Evolutionary conservation across 2,329 filamentous ascomycete genomes (phyloP).

Genomic region (Ceratocystis lukuohia): DNA sequence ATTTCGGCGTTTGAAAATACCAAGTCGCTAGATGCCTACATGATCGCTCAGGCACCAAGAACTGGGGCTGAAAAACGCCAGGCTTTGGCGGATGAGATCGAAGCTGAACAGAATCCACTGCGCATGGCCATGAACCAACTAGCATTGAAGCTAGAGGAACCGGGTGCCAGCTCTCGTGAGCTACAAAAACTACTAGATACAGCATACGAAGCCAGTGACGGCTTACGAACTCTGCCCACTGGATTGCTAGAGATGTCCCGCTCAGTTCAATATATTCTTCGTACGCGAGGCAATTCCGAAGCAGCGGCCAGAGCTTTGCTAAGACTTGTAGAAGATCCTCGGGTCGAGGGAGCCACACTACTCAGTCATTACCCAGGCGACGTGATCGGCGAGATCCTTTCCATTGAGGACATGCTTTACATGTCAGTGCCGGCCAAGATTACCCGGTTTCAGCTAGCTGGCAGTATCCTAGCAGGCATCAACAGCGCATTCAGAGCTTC

Average conservation of each 20-base stretch:
- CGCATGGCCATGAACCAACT: conserved; percentile 4
- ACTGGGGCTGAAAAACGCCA: conserved; percentile 5
- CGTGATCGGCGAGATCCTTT: conserved; percentile 1
- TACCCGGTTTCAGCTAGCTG: conserved; percentile 10
- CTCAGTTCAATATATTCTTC: conserved; percentile 9
- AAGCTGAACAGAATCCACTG: conserved; percentile 10
- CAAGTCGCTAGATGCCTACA: conserved; percentile 8
- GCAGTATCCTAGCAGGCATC: conserved; percentile 9
- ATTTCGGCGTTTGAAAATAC: conserved; percentile 6
- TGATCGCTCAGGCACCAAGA: not conserved
- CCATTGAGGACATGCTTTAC: conserved; percentile 14
- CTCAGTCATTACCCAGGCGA: conserved; percentile 8
- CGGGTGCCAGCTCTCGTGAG: not conserved
- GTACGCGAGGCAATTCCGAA: conserved; percentile 6
- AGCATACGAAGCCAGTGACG: not conserved
- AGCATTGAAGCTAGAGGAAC: not conserved
- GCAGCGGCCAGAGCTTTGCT: conserved; percentile 3
- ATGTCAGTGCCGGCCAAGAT: conserved; percentile 1
- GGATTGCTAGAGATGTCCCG: conserved; percentile 11
- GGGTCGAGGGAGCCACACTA: conserved; percentile 2
- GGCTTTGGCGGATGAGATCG: not conserved
- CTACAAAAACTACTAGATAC: not conserved
- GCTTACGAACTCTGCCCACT: not conserved
- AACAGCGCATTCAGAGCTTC: not conserved
- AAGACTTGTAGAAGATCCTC: conserved; percentile 6